These are phyloP conservation scores for Andrographis paniculata DNA, from an alignment of 305 asterid genomes.

Conservation along the genomic window DNA sequence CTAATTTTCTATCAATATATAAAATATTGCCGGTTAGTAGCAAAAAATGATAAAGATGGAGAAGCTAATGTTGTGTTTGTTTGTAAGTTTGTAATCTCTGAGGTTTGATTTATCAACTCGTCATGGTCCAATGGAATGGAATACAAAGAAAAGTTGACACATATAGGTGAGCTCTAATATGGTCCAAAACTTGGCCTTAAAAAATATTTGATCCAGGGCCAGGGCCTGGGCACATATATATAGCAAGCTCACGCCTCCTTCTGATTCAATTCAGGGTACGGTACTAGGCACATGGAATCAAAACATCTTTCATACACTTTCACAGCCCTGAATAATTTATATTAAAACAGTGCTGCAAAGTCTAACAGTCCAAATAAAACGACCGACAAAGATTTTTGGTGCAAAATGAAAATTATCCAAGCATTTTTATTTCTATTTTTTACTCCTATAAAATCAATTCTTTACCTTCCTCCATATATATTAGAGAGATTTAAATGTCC, in stretches of 20 bases:
- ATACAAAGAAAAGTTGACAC: too few relatives aligned
- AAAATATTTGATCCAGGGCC: conserved; percentile 60
- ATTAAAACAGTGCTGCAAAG: conserved; percentile 2
- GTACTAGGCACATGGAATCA: conserved; percentile 78
- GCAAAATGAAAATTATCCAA: too few relatives aligned
- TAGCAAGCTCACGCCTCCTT: conserved; percentile 74
- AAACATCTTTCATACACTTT: conserved; percentile 86
- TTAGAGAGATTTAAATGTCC: too few relatives aligned
- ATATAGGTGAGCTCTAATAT: too few relatives aligned
- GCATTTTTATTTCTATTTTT: too few relatives aligned
- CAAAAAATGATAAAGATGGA: neutral
- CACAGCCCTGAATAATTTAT: conserved; percentile 31
- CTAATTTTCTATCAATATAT: conserved; percentile 2
- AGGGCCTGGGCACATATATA: conserved; percentile 65
- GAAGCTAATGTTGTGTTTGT: too few relatives aligned
- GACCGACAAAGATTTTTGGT: too few relatives aligned
- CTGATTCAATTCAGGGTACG: conserved; percentile 82
- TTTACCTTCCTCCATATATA: too few relatives aligned
- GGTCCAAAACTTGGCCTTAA: conserved; percentile 39
- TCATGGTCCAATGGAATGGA: too few relatives aligned
- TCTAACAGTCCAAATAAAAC: conserved; percentile 7
- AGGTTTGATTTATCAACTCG: conserved; percentile 1
- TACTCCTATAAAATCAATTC: too few relatives aligned
- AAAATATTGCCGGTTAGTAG: neutral
- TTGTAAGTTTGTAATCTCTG: too few relatives aligned